Percentiles rank a stretch among this genome's conserved stretches.
Conservation (phyloP, 1,139 yeast genomes). For the Candida sp. region DNA sequence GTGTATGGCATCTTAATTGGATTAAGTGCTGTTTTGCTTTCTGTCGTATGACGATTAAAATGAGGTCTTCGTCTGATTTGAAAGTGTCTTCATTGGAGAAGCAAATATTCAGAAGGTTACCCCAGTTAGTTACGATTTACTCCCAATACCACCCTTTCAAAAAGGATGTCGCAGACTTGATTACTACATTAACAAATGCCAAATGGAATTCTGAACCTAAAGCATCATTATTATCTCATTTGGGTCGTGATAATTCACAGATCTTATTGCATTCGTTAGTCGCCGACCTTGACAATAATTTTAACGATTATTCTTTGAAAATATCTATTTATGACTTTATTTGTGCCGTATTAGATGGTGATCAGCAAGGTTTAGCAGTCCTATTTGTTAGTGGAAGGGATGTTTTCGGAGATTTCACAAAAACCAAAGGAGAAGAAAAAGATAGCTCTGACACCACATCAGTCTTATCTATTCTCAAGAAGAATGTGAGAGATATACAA, state of each 20-base stretch:
- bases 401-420: constrained; percentile 35
- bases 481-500: constrained; percentile 49
- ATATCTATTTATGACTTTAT: constrained; percentile 67
- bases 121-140: constrained; percentile 60
- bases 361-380: constrained; percentile 85
- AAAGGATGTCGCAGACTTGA: constrained; percentile 49
- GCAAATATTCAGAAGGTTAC: constrained; percentile 52
- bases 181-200: constrained; percentile 61
- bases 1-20: constrained; percentile 44
- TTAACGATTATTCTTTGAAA: constrained; percentile 55
- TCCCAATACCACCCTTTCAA: constrained; percentile 47
- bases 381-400: constrained; percentile 73
- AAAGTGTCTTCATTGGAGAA: constrained; percentile 66
- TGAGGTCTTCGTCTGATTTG: constrained; percentile 49
- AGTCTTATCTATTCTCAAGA: constrained; percentile 57
- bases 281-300: constrained; percentile 55
- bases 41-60: constrained; percentile 44
- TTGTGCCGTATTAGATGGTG: constrained; percentile 70
- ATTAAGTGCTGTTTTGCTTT: constrained; percentile 37
- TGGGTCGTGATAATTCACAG: constrained; percentile 64
- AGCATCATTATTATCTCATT: constrained; percentile 79
- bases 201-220: constrained; percentile 53
- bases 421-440: constrained; percentile 12
- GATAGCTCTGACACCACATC: constrained; percentile 25
- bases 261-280: constrained; percentile 57